Base-by-base conservation (phyloP, 108 stramenopile species). In the Cyclotella distinguenda region DNA sequence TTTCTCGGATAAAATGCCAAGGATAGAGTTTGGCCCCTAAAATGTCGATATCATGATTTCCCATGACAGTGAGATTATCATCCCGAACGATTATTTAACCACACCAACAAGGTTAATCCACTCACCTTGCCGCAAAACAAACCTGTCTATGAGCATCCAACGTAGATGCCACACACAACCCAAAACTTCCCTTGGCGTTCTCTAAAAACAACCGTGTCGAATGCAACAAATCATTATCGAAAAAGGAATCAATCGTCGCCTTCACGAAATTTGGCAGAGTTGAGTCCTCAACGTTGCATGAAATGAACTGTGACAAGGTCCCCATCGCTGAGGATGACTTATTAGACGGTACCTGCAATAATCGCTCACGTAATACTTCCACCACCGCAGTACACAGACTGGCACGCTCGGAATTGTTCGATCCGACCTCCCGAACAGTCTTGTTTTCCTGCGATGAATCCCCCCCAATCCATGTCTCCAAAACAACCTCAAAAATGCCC, bases 101-200 rank as follows among this genome's bases (percentile, higher is more conserved):
- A 42, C 9, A 50, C 4, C 4, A 18, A 50, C 49, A 7, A 50
- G 28, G 33, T 12, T 35, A 13, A 33, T 13, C 31, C 15, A 56
- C 58, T 59, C 25, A 59, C 58, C 58, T 70, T 10, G 90, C 90
- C 13, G 87, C 90, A 61, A 92, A 60, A 62, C 85, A 84, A 44
- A 88, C 59, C 76, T 87, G 90, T 15, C 86, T 62, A 45, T 86
- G 71, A 13, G 88, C 78, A 80, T 92, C 91, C 28, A 88, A 52
- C 3, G 85, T 85, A 4, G 87, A 85, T 12, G 71, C 67, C 38
- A 85, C 77, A 31, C 55, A 48, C 35, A 93, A 49, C 11, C 91
- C 91, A 69, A 93, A 93, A 15, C 82, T 82, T 25, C 91, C 91
- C 30, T 82, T 80, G 35, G 91, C 91, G 54, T 84, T 77, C 22